A percentile compares a stretch with the other conserved stretches of the same genome.
These are phyloP conservation scores for Hymenoscyphus occultus DNA, from an alignment of 2,329 filamentous ascomycete species.

Conservation along the genomic window DNA sequence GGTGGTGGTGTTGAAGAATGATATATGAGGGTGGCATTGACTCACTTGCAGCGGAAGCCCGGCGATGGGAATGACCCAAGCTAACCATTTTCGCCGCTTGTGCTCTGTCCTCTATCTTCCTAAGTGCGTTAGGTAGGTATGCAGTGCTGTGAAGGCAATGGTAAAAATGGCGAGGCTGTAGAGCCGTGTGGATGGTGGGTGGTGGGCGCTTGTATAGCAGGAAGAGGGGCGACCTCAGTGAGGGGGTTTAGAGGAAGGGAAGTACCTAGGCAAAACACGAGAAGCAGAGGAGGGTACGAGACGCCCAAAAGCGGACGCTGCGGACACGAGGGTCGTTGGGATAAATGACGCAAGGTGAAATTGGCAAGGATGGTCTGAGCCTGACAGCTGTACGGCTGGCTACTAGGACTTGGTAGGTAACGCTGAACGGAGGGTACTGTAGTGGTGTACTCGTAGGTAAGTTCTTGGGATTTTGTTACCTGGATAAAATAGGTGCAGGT, in stretches of 20 bases:
- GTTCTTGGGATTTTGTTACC: not conserved
- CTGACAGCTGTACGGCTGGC: too few relatives aligned
- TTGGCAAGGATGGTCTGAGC: not conserved
- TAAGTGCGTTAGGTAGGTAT: not conserved
- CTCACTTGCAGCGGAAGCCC: constrained; percentile 44
- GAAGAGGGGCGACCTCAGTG: not conserved
- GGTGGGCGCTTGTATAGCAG: not conserved
- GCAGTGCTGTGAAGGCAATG: not conserved
- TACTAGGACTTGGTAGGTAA: too few relatives aligned
- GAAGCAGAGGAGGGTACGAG: not conserved
- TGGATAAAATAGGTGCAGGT: not conserved
- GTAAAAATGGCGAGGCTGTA: constrained; percentile 4
- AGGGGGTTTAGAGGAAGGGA: not conserved
- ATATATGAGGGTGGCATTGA: constrained; percentile 15
- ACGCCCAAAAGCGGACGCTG: not conserved
- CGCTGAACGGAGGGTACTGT: too few relatives aligned
- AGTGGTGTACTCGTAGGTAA: not conserved
- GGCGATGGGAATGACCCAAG: constrained; percentile 46
- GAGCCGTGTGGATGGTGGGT: not conserved
- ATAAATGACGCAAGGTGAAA: not conserved
- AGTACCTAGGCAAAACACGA: not conserved
- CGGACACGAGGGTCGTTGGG: not conserved
- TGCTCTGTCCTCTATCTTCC: not conserved
- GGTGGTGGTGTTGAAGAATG: not conserved
- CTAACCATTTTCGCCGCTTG: constrained; percentile 30